A percentile compares a stretch with the other conserved stretches of the same genome.
phyloP scores from a whole-genome alignment of 768 basidiomycete genomes.

The Pulveroboletus sp. region DNA sequence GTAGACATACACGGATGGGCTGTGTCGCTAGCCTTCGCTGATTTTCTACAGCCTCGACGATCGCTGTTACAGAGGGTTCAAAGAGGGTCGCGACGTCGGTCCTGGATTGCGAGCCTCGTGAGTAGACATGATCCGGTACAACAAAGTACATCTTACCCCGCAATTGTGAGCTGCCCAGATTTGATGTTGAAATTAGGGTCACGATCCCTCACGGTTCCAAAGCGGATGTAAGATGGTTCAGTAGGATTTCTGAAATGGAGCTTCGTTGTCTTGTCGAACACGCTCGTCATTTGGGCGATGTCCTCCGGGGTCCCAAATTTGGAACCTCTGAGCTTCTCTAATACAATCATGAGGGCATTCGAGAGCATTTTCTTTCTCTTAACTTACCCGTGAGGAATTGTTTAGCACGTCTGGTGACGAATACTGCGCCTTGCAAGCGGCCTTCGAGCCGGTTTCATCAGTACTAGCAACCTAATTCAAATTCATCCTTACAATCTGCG shows the following conservation, averaged over 20 bases:
- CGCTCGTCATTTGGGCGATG: constrained; percentile 30
- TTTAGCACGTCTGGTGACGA: constrained; percentile 30
- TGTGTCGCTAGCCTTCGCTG: constrained; percentile 20
- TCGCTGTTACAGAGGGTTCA: constrained; percentile 37
- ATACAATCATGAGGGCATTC: constrained; percentile 8
- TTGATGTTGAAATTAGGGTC: constrained; percentile 34
- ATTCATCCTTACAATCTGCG: constrained; percentile 24
- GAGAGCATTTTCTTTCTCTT: neutral
- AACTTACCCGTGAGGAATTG: constrained; percentile 26
- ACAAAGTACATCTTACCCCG: constrained; percentile 28
- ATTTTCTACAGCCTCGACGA: constrained; percentile 31
- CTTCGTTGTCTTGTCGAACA: constrained; percentile 36
- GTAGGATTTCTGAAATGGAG: constrained; percentile 34
- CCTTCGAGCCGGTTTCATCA: constrained; percentile 19
- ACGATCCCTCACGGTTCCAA: constrained; percentile 34
- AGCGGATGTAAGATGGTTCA: constrained; percentile 35
- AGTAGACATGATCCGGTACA: neutral
- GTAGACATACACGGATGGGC: constrained; percentile 24
- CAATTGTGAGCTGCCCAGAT: constrained; percentile 34
- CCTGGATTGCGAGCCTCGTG: constrained; percentile 14
- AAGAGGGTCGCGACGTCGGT: constrained; percentile 37
- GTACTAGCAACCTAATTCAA: neutral
- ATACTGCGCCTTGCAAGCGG: constrained; percentile 35
- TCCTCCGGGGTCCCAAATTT: constrained; percentile 13
- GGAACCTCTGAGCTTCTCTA: constrained; percentile 1